phyloP scores from a whole-genome alignment of 1,284 basidiomycete genomes.

The Stereum hirsutum region DNA sequence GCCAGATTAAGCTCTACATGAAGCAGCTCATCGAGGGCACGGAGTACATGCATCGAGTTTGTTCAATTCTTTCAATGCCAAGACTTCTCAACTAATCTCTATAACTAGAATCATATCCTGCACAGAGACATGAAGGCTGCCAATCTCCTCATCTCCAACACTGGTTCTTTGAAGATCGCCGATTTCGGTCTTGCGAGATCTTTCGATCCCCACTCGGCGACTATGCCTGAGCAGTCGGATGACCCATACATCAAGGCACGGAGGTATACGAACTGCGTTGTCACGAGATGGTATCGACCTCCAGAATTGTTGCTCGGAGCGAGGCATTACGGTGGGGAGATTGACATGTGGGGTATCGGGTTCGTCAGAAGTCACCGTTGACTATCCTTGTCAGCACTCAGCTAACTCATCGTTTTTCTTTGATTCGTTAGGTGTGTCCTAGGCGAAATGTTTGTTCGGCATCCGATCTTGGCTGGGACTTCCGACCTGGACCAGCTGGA shows the following conservation, averaged over 20 bases:
- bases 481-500: constrained; percentile 89
- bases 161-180: constrained; percentile 80
- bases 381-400: constrained; percentile 12
- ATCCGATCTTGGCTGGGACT: constrained; percentile 83
- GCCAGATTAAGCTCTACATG: constrained; percentile 94
- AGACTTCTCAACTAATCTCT: constrained; percentile 7
- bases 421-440: constrained; percentile 66
- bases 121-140: constrained; percentile 99
- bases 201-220: constrained; percentile 43
- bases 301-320: constrained; percentile 92
- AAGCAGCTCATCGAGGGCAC: constrained; percentile 92
- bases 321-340: constrained; percentile 83
- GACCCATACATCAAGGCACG: constrained; percentile 44
- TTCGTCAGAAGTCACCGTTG: too few species aligned
- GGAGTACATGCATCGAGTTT: constrained; percentile 87
- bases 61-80: constrained; percentile 20
- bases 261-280: constrained; percentile 95
- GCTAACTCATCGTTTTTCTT: constrained; percentile 6
- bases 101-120: constrained; percentile 78
- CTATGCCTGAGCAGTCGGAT: constrained; percentile 25
- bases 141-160: constrained; percentile 89
- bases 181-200: constrained; percentile 94
- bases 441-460: constrained; percentile 89
- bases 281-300: constrained; percentile 98
- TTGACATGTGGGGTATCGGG: constrained; percentile 99